Evolutionary conservation across 1,284 basidiomycete species (phyloP), one percentile per base, ranked within the genome.

Genomic region (Pseudozyma tsukubaensis): DNA sequence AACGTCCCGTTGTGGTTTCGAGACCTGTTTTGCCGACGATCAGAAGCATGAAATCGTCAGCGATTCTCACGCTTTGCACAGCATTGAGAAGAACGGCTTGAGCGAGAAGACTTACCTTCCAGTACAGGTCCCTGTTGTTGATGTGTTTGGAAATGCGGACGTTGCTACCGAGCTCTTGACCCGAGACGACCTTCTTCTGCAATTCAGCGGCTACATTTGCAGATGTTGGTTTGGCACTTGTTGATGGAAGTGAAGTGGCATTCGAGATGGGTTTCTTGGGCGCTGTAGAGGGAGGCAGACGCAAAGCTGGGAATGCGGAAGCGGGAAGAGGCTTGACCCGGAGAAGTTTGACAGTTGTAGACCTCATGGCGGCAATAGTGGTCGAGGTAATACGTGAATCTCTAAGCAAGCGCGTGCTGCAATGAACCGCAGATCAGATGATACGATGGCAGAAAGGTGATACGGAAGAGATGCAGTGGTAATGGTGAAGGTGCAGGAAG

Each of bases 91-190:
- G n/a, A 16, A 29, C 24, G 24, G 37, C 11, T 37, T 32, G 9
- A 14, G 34, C 1, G 13, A 24, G 24, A 13, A 29, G 1, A 60
- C 76, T 63, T 56, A 76, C 76, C 63, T 78, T 78, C 76, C 76
- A 78, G 47, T 72, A 78, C 1, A 78, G 54, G 40, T 73, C 66
- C 56, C 53, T 72, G 35, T 71, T 73, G 64, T 35, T 63, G 52
- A 78, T 47, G 57, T 72, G 55, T 0, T 64, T 48, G 10, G 72
- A 54, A 39, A 78, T 47, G 42, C 76, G 62, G n/a, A 78, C 66
- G 45, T 78, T 78, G 52, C 37, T 56, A 9, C 69, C 65, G 39
- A 74, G 60, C 6, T 54, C 59, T 40, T 67, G 47, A 1, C 68
- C 40, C 3, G 47, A 39, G 8, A 68, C 19, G 3, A 66, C 19